Evolutionary conservation across 2,329 filamentous ascomycete genomes (phyloP), one percentile per base, ranked within the genome.

Genomic region (Hymenoscyphus fructigenus): DNA sequence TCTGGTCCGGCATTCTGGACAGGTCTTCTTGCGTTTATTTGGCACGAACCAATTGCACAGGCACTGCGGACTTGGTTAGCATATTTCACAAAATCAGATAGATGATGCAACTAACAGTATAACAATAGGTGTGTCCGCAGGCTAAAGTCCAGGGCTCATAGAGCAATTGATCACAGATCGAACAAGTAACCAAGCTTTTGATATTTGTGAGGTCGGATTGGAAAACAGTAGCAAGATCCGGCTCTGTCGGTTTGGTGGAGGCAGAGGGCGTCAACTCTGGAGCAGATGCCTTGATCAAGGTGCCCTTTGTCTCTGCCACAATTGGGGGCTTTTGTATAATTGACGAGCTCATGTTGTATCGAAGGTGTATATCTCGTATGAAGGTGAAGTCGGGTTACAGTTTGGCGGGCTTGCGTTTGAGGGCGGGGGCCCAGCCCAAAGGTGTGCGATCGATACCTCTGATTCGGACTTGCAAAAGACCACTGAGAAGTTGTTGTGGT

Each of bases 61-160:
- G 65, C 76, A 78, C 72, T 74, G 23, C 23, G 29, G 57, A 28
- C 17, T 36, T 53, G 44, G 59, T 76, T 64, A 74, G 68, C 55
- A 26, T 12, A 41, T 44, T 55, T 14, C 38, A 15, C 47, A 3
- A 53, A 57, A 32, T 38, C 26, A 47, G 2, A 28, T 29, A 17
- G 17, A 38, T 28, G 44, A 32, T 14, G 38, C 7, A 9, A 77
- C 83, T 75, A 69, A 86, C 84, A 56, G 83, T 85, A 74, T 91
- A 91, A 78, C 88, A 91, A 76, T 89, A 91, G 6, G 88, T 90
- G 75, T 91, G 88, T 3, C 88, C 88, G 71, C 88, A 91, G 6
- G 81, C 81, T 61, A 90, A 81, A 20, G 85, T 88, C 76, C 86
- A 91, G 1, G 88, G 88, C 75, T 91, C 88, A 76, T 90, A 90